phyloP scores from a whole-genome alignment of 768 basidiomycete species.

The Trametes gibbosa region DNA sequence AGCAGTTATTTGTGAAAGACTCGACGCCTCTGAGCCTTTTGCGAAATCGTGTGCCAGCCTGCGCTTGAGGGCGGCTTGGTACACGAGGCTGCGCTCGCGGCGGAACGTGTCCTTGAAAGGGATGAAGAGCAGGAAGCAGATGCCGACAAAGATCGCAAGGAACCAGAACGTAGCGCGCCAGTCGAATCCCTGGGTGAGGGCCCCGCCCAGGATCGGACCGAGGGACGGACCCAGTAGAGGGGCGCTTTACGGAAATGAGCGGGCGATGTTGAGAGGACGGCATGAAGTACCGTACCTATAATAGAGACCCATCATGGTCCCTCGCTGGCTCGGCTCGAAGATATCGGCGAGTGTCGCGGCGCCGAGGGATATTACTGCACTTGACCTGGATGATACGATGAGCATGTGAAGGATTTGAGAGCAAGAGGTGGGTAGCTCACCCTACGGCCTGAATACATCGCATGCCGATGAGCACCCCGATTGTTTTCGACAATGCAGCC shows the following conservation, averaged over 20 bases:
- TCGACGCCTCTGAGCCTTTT: slow-evolving; percentile 24
- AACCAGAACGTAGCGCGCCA: slow-evolving; percentile 90
- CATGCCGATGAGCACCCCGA: slow-evolving; percentile 63
- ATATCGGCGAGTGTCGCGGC: slow-evolving; percentile 79
- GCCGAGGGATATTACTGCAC: slow-evolving; percentile 68
- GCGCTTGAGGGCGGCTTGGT: slow-evolving; percentile 61
- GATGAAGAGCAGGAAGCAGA: slow-evolving; percentile 54
- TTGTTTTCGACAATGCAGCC: slow-evolving; percentile 52
- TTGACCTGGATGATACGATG: slow-evolving; percentile 41
- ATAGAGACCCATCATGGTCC: slow-evolving; percentile 77
- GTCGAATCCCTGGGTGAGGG: slow-evolving; percentile 57
- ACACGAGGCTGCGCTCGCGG: slow-evolving; percentile 75
- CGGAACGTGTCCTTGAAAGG: slow-evolving; percentile 84
- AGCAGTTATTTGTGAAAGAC: slow-evolving; percentile 24
- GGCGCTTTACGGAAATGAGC: slow-evolving; percentile 38
- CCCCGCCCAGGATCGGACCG: slow-evolving; percentile 72
- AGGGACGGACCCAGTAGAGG: slow-evolving; percentile 71
- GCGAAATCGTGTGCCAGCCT: slow-evolving; percentile 27
- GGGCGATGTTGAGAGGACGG: neutral
- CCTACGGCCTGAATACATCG: slow-evolving; percentile 67
- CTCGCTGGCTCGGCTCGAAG: slow-evolving; percentile 70
- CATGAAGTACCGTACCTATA: slow-evolving; percentile 35
- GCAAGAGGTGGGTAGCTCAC: slow-evolving; percentile 30
- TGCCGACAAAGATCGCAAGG: slow-evolving; percentile 58
- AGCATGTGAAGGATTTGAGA: neutral